Evolutionary conservation across 352 stramenopile species (phyloP), one percentile per base, ranked within the genome.

Genomic region (Phytophthora fragariaefolia): DNA sequence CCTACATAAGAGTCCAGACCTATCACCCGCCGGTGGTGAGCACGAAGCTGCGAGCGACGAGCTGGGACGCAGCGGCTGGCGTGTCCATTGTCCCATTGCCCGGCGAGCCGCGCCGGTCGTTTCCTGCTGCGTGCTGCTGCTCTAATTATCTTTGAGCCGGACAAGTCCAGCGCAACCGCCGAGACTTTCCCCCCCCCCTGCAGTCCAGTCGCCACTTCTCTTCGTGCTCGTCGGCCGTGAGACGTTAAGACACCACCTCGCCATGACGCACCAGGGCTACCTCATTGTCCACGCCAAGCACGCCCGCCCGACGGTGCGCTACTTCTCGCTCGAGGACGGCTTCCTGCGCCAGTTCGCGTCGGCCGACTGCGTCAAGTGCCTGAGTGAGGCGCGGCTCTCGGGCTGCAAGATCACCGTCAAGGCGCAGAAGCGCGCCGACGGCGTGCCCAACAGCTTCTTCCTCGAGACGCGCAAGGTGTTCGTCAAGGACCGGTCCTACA

Each of bases 401-500:
- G 87, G 87, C 34, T 92, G 84, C 80, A 93, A 93, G 63, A 79
- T 96, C 75, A 73, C 74, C 10, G 84, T 96, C 57, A 94, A 93
- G 68, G 81, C 85, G 17, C 84, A 94, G 43, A 90, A 90, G 66
- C 85, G 87, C 47, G 23, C 58, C 0, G 84, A 96, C 52, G 69
- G 71, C 49, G 71, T 91, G 49, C 83, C 85, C 24, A 78, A 93
- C 67, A 92, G 81, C 46, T 96, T 96, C 74, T 91, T 80, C 69
- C 73, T 96, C 53, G 87, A 96, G 74, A 85, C 83, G 8, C 80
- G 87, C 61, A 91, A 90, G 38, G 87, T 96, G 22, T 90, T 93
- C 53, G 87, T 96, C 49, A 96, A 92, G 47, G 87, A 96, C 58
- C 78, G 83, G 10, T 86, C 85, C 55, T 96, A 96, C 74, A 93